phyloP scores from a whole-genome alignment of 768 basidiomycete genomes.

The Flagelloscypha sp. region DNA sequence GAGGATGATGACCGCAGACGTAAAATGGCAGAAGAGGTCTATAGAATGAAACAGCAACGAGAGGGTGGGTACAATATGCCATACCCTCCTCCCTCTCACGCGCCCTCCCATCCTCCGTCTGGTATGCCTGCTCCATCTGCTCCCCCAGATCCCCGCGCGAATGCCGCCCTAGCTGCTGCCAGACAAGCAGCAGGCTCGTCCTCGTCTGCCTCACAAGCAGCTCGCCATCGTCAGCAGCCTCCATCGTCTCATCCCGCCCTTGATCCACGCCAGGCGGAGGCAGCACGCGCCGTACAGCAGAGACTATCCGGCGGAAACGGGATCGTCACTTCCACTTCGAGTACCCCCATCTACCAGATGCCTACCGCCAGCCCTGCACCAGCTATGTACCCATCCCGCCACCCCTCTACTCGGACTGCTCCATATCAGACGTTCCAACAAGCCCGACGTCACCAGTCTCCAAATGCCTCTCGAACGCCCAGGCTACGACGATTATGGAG shows the following conservation, averaged over 20 bases:
- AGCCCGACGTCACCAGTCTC: too few species aligned
- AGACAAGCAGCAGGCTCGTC: too few species aligned
- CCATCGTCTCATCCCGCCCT: constrained; percentile 1
- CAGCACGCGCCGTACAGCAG: too few species aligned
- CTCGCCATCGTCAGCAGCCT: constrained; percentile 4
- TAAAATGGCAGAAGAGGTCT: constrained; percentile 2
- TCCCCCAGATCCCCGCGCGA: background rate
- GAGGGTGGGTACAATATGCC: background rate
- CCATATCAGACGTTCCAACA: too few species aligned
- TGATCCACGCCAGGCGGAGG: background rate
- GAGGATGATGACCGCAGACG: constrained; percentile 13
- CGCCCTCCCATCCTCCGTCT: background rate
- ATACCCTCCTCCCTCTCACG: background rate
- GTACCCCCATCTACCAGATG: too few species aligned
- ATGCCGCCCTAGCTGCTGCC: constrained; percentile 4
- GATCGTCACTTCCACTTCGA: too few species aligned
- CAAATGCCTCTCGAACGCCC: constrained; percentile 4
- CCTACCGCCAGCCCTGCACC: too few species aligned
- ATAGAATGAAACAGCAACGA: too few species aligned
- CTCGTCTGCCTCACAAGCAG: too few species aligned
- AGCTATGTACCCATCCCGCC: too few species aligned
- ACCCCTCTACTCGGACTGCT: too few species aligned
- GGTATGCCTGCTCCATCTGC: constrained; percentile 12
- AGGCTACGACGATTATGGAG: constrained; percentile 1
- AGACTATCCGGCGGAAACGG: too few species aligned